These are phyloP conservation scores for Melocanna baccifera DNA, from an alignment of 176 grass and related monocot genomes.

Conservation along the genomic window DNA sequence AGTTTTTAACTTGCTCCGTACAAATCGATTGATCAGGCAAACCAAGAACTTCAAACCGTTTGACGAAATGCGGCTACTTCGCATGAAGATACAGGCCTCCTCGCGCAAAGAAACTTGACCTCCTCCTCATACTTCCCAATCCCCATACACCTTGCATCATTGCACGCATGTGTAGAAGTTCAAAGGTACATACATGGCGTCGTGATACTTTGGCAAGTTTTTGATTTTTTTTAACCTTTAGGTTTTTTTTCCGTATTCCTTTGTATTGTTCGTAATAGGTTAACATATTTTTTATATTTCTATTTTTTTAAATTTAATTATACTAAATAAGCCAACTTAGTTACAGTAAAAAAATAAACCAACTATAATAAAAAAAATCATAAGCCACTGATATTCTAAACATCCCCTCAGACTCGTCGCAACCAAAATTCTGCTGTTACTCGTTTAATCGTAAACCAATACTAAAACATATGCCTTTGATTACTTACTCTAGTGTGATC, in stretches of 20 bases:
- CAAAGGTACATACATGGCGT: neutral
- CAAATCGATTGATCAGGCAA: neutral
- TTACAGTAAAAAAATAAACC: no score
- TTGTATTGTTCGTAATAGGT: no score
- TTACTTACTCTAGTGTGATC: neutral
- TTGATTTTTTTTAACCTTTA: no score
- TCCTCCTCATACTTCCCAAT: neutral
- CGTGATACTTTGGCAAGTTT: neutral
- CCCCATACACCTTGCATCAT: neutral
- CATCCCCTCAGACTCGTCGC: neutral
- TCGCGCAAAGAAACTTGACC: conserved; percentile 57
- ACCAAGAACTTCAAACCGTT: conserved; percentile 7
- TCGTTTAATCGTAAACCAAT: neutral
- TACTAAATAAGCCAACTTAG: no score
- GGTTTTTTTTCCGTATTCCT: no score
- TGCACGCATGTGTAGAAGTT: neutral
- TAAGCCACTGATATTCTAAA: no score
- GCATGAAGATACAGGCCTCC: conserved; percentile 6
- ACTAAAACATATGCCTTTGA: neutral
- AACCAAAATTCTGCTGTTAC: neutral
- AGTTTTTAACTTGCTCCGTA: conserved; percentile 5
- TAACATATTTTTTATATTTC: no score
- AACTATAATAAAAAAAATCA: no score
- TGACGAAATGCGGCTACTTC: conserved; percentile 18
- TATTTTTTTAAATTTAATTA: no score